A percentile compares a stretch with the other conserved stretches of the same genome.
Conservation (phyloP, 495 filamentous ascomycete genomes). For the Rhizodiscina lignyota region DNA sequence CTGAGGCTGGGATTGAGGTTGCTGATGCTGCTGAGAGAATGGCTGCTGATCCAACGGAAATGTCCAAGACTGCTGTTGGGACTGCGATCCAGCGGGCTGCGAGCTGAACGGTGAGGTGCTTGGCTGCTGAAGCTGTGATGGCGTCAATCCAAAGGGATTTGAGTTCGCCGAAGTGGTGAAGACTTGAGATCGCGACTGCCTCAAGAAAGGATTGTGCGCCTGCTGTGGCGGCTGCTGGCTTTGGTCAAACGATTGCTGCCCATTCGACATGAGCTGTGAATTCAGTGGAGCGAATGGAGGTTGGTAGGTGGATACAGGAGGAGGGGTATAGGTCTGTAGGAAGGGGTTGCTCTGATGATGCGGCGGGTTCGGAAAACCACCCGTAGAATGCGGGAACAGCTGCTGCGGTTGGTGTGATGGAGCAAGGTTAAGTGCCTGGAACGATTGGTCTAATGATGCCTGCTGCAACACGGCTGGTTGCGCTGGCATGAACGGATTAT, state of each 20-base stretch:
- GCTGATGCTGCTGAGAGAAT: conserved; percentile 1
- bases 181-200: conserved; percentile 16
- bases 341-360: conserved; percentile 26
- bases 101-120: conserved; percentile 5
- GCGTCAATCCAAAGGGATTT: conserved; percentile 17
- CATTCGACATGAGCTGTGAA: conserved; percentile 11
- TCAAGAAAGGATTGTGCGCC: conserved; percentile 17
- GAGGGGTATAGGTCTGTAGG: conserved; percentile 31
- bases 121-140: conserved; percentile 6
- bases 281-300: conserved; percentile 17
- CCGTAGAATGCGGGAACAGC: conserved; percentile 72
- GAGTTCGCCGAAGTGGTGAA: conserved; percentile 15
- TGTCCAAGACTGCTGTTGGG: conserved; percentile 5
- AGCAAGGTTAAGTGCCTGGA: conserved; percentile 57
- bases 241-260: conserved; percentile 2
- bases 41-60: too few relatives aligned
- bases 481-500: conserved; percentile 15
- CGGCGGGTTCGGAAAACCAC: conserved; percentile 44
- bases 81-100: conserved; percentile 1
- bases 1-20: not conserved
- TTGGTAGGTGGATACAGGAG: conserved; percentile 38
- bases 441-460: conserved; percentile 38
- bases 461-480: conserved; percentile 8
- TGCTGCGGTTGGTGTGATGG: conserved; percentile 37
- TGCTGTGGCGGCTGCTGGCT: conserved; percentile 4